These are phyloP conservation scores for Entomortierella chlamydospora DNA, from an alignment of 192 early-diverging fungal species.

Conservation along the genomic window DNA sequence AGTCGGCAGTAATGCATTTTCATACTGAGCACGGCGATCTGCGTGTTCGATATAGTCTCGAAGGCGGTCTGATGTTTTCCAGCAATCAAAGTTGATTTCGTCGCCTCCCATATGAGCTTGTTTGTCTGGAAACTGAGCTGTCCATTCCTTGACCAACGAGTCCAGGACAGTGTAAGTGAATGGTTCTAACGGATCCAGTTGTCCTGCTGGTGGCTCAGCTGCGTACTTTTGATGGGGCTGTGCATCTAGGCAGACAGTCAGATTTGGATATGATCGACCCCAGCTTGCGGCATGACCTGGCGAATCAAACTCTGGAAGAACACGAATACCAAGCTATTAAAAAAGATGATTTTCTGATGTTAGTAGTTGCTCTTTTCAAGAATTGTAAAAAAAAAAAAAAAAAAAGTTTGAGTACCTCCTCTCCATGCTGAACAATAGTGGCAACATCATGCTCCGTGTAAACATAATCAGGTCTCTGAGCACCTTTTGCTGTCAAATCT, in stretches of 20 bases:
- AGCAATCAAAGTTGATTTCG: conserved; percentile 79
- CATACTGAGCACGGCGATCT: conserved; percentile 3
- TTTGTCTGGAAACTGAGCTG: conserved; percentile 75
- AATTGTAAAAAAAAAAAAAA: conserved; percentile 3
- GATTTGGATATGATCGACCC: conserved; percentile 60
- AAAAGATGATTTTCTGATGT: not conserved
- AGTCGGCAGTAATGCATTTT: conserved; percentile 15
- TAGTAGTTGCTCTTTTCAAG: not conserved
- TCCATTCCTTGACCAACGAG: conserved; percentile 74
- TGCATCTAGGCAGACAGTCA: conserved; percentile 66
- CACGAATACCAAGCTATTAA: conserved; percentile 78
- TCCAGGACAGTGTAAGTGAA: conserved; percentile 74
- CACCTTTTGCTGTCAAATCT: conserved; percentile 73
- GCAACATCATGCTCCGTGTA: conserved; percentile 83
- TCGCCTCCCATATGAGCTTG: conserved; percentile 86
- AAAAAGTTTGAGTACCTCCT: conserved; percentile 5
- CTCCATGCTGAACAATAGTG: conserved; percentile 75
- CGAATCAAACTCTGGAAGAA: conserved; percentile 95
- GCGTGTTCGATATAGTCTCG: conserved; percentile 47
- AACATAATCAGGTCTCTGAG: conserved; percentile 66
- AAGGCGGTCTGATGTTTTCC: conserved; percentile 59
- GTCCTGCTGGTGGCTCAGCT: conserved; percentile 85
- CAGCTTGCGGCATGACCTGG: conserved; percentile 78
- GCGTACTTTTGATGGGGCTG: conserved; percentile 54
- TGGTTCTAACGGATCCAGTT: conserved; percentile 79